Base-by-base conservation (phyloP, 345 rosid genomes). In the Brassica carinata region DNA sequence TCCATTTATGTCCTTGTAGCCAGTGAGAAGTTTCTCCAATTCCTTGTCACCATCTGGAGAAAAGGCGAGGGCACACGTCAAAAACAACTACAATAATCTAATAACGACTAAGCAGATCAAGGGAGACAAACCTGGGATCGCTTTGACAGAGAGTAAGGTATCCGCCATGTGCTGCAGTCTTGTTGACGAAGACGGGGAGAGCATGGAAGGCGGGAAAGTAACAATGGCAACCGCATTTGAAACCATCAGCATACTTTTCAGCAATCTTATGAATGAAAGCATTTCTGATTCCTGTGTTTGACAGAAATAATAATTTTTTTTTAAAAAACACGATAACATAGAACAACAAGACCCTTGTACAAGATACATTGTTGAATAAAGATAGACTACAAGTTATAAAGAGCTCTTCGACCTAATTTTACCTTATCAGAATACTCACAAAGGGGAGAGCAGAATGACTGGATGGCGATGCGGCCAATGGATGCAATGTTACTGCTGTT, bases 161-260 rank as follows among this genome's bases (percentile, higher is more conserved):
- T 93, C 98, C 0, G 96, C 90, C 94, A 91, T 87, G 82, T 90
- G 97, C 80, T 90, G 97, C 90, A 86, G 90, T 89, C 98, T 87
- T 83, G 84, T 93, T 36, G 91, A 82, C 53, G 85, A 76, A 31
- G 96, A 86, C 8, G 86, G 83, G 11, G 97, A 91, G 82, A 96
- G 91, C 36, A 91, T 84, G 34, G 96, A 88, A 8, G 92, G 85
- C 2, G 92, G 90, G 76, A 93, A 96, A 70, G 94, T 90, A 67
- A 93, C 51, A 71, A 92, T 67, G 77, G 91, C 96, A 69, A 93
- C 97, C 36, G 90, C 92, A 86, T 93, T 93, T 71, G 98, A 87
- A 84, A 91, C 86, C 74, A 80, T 86, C 73, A 90, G 18, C 89
- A 87, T 92, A 83, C 90, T 87, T 88, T 92, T 91, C 78, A 92